Evolutionary conservation across 176 grass and related monocot species (phyloP), one percentile per base, ranked within the genome.

Genomic region (Pharus latifolius): DNA sequence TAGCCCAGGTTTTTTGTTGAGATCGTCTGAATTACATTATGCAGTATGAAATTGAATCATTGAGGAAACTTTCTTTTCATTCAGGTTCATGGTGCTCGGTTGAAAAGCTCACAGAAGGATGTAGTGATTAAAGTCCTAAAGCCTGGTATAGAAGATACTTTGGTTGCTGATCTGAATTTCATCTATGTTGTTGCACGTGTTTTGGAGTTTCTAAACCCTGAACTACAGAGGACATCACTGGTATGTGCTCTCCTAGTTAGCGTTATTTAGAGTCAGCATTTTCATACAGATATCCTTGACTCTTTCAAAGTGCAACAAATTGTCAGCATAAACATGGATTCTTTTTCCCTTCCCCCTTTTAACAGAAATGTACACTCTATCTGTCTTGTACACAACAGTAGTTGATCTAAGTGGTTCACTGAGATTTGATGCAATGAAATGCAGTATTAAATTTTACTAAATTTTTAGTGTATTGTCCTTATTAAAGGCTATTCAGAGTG

Each of bases 101-200:
- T 98, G 69, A 98, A 90, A 76, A 98, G 54, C 81, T 98, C 94
- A 56, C 86, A 89, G 57, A 76, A 98, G 74, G 89, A 98, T 76
- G 94, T 98, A 70, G 94, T 98, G 45, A 93, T 98, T 74, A 98
- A 98, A 79, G 87, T 98, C 26, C 78, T 98, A 14, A 98, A 98
- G 60, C 87, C 89, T 79, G 87, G 94, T 56, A 98, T 93, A 71
- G 87, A 98, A 88, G 86, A 98, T 66, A 82, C 86, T 75, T 71
- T 93, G 76, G 89, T 98, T 78, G 89, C 89, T 56, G 94, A 98
- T 83, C 76, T 98, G 66, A 98, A 98, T 75, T 93, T 98, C 73
- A 66, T 98, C 71, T 98, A 98, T 63, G 78, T 81, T 64, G 87
- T 98, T 82, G 87, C 71, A 73, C 81, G 94, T n/a, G 35, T 98